Evolutionary conservation across 2,329 filamentous ascomycete species (phyloP).

Genomic region (Colletotrichum incanum): DNA sequence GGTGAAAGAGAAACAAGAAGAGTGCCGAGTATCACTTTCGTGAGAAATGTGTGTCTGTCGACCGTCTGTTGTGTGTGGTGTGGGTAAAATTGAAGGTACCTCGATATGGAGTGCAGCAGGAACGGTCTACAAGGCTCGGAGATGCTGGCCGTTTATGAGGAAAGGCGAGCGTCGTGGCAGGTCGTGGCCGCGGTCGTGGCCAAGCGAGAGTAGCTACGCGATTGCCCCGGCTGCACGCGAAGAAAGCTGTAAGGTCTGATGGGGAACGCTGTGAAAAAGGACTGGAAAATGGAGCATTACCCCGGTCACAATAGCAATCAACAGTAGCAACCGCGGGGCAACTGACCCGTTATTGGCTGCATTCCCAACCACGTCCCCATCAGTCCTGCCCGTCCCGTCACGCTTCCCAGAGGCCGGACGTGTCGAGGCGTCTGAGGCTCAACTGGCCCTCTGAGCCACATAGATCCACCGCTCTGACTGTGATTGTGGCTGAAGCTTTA

Average conservation of each 20-base stretch:
- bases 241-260: not conserved
- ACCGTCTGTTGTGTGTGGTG: not conserved
- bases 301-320: slow-evolving; percentile 53
- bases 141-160: slow-evolving; percentile 33
- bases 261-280: slow-evolving; percentile 31
- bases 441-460: not conserved
- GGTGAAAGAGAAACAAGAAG: not conserved
- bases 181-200: slow-evolving; percentile 3
- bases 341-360: slow-evolving; percentile 64
- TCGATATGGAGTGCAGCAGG: slow-evolving; percentile 3
- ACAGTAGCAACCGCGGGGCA: slow-evolving; percentile 72
- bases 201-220: slow-evolving; percentile 38
- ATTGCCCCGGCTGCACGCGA: slow-evolving; percentile 42
- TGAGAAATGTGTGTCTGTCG: slow-evolving; percentile 5
- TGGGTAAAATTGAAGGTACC: not conserved
- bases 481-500: slow-evolving; percentile 26
- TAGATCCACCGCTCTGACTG: not conserved
- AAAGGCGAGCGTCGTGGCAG: slow-evolving; percentile 10
- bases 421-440: slow-evolving; percentile 29
- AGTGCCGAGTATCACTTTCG: not conserved
- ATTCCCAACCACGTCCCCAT: slow-evolving; percentile 3
- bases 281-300: slow-evolving; percentile 19
- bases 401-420: slow-evolving; percentile 19
- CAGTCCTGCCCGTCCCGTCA: slow-evolving; percentile 15
- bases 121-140: slow-evolving; percentile 5